Evolutionary conservation across 2,329 filamentous ascomycete genomes (phyloP), one percentile per base, ranked within the genome.

Genomic region (Huntiella omanensis): DNA sequence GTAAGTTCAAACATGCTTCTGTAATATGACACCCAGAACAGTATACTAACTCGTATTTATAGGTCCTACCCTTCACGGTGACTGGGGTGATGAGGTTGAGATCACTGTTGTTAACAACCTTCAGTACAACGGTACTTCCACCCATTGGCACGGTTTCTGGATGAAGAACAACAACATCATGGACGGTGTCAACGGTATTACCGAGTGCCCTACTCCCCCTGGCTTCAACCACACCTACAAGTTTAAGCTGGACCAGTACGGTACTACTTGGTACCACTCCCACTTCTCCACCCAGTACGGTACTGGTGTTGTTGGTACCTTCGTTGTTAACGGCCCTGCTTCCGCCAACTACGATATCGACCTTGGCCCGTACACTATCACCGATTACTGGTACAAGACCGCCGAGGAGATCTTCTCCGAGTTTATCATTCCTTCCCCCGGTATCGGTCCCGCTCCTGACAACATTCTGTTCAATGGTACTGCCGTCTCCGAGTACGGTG

Each of bases 81-180:
- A 70, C 47, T 71, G 68, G 66, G 69, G 69, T 28, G 69, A 73
- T 50, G 57, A 51, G 5, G 59, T 70, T 32, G 60, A 77, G 40
- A 69, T 83, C 43, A 73, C 73, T 17, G 70, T 83, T 47, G 67
- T 72, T 59, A 85, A 85, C 58, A 65, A 71, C n/a, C 67, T 83
- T 1, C 65, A 64, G 10, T 59, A 55, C 32, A 64, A 63, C 52
- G 60, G 59, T 16, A 66, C 64, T 1, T 61, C 64, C 1, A 58
- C 70, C 17, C 68, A 71, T 53, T 71, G 67, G 67, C 68, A 70
- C 48, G 68, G 67, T 5, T 51, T 70, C 3, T 58, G 61, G 28
- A 65, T 69, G 54, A 57, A 60, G 33, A 58, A 62, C 49, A 65
- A 60, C 48, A 64, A 64, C 50, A 56, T 62, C 11, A 59, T 64